These are phyloP conservation scores for Amoeboaphelidium occidentale DNA, from an alignment of 371 early-diverging fungal species.

Conservation along the genomic window DNA sequence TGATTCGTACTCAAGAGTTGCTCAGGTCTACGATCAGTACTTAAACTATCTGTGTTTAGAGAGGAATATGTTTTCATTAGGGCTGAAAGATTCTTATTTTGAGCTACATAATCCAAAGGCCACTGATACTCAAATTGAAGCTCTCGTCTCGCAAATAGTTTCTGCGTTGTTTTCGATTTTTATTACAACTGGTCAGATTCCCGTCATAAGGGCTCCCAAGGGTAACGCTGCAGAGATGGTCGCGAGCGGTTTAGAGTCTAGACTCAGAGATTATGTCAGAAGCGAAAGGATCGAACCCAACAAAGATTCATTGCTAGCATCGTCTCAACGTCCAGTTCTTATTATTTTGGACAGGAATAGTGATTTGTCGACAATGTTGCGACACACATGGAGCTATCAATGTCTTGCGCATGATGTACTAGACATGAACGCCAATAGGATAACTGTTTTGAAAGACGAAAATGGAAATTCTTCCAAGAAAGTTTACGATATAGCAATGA, in stretches of 20 bases:
- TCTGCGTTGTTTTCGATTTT: conserved; percentile 65
- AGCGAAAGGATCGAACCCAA: conserved; percentile 52
- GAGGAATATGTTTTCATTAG: conserved; percentile 80
- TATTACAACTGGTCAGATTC: conserved; percentile 68
- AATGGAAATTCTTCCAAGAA: conserved; percentile 34
- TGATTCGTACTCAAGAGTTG: conserved; percentile 6
- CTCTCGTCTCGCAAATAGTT: conserved; percentile 45
- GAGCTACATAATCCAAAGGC: conserved; percentile 48
- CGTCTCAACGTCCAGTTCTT: conserved; percentile 27
- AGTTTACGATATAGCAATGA: conserved; percentile 53
- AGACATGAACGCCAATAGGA: conserved; percentile 69
- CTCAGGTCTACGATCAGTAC: conserved; percentile 81
- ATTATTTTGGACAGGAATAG: conserved; percentile 81
- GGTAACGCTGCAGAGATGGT: conserved; percentile 85
- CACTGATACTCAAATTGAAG: conserved; percentile 50
- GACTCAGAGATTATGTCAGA: conserved; percentile 65
- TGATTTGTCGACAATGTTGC: conserved; percentile 81
- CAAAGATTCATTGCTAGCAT: neutral
- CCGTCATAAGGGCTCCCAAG: conserved; percentile 64
- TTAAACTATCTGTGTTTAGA: conserved; percentile 79
- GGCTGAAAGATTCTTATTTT: conserved; percentile 50
- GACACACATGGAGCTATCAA: conserved; percentile 95
- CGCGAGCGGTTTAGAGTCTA: conserved; percentile 58
- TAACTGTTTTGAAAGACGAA: conserved; percentile 30
- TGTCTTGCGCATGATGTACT: conserved; percentile 90